Conservation (phyloP, 768 basidiomycete species). For the Epithele typhae region DNA sequence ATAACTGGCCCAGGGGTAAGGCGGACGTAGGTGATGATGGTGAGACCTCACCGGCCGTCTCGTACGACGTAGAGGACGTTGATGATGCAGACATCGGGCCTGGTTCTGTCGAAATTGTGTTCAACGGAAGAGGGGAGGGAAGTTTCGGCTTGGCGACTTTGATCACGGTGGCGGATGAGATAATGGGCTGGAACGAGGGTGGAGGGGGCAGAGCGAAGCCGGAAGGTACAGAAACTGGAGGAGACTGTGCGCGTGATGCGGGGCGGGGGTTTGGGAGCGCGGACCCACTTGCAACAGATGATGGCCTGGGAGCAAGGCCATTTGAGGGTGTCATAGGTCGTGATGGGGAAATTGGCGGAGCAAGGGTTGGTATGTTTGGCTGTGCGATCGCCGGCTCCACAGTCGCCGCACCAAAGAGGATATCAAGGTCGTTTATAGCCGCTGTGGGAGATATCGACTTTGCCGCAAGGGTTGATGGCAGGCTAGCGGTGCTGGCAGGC, state of each 20-base stretch:
- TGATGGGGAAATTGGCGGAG: constrained; percentile 15
- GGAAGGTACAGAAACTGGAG: constrained; percentile 10
- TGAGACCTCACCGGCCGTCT: constrained; percentile 7
- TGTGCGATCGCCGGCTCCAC: neutral
- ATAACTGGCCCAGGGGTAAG: constrained; percentile 14
- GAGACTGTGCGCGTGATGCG: constrained; percentile 6
- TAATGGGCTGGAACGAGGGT: constrained; percentile 2
- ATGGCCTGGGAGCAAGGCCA: constrained; percentile 5
- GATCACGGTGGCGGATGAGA: neutral
- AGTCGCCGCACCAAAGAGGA: constrained; percentile 9
- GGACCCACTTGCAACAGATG: neutral
- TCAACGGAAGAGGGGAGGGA: constrained; percentile 9
- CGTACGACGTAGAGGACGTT: constrained; percentile 9
- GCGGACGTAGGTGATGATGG: constrained; percentile 16
- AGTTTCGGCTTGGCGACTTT: constrained; percentile 11
- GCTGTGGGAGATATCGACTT: neutral
- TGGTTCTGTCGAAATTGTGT: neutral
- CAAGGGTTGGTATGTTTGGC: constrained; percentile 3
- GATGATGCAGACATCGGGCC: constrained; percentile 9
- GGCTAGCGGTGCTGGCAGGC: neutral
- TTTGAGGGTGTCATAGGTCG: constrained; percentile 12
- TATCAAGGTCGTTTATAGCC: constrained; percentile 13
- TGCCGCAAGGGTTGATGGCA: neutral
- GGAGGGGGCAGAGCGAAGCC: constrained; percentile 8
- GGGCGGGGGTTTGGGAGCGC: constrained; percentile 1